phyloP scores from a whole-genome alignment of 495 filamentous ascomycete species.

The Trichoderma asperelloides region DNA sequence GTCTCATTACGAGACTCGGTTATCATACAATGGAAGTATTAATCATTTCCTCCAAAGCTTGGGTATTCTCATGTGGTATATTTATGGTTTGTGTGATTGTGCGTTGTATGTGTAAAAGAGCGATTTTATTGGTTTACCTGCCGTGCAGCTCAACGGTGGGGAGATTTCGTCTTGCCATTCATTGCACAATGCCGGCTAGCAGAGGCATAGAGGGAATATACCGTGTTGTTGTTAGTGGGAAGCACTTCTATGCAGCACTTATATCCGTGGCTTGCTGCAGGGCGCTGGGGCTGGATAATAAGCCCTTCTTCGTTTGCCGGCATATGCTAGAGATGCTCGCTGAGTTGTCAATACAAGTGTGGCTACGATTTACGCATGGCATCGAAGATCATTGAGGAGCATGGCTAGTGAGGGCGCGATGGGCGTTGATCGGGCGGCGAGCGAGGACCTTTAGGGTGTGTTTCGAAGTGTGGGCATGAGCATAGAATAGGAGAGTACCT shows the following conservation, averaged over 20 bases:
- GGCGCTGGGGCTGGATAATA: background rate
- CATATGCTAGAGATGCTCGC: background rate
- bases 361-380: background rate
- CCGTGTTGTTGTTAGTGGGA: background rate
- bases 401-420: background rate
- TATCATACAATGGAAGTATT: constrained; percentile 1
- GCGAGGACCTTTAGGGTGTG: background rate
- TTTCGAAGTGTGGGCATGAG: background rate
- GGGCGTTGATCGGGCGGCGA: background rate
- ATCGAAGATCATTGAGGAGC: background rate
- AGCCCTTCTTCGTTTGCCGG: background rate
- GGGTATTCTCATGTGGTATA: background rate
- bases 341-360: background rate
- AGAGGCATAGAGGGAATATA: background rate
- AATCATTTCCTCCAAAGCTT: background rate
- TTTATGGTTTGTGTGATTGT: background rate
- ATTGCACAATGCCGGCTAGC: background rate
- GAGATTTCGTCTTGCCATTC: background rate
- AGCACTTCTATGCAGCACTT: background rate
- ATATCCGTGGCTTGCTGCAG: background rate
- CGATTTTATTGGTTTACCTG: background rate
- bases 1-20: background rate
- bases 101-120: background rate
- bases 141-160: background rate
- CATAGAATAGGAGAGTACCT: no score